Base-by-base conservation (phyloP, 2,329 filamentous ascomycete genomes). In the Thermothelomyces thermophilus region DNA sequence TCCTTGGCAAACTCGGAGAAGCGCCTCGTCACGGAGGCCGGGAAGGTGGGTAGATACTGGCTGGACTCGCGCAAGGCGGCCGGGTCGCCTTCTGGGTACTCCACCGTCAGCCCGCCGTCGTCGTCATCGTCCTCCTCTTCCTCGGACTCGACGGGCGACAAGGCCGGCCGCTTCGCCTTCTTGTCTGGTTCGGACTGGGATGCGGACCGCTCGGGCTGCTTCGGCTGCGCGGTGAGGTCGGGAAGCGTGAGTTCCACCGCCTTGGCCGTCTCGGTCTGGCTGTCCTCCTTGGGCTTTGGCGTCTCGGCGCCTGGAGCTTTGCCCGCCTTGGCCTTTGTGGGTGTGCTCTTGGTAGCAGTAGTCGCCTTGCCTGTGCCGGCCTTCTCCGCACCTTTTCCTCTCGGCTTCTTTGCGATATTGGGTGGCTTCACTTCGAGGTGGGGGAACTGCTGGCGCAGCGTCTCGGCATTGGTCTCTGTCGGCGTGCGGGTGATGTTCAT, bases 401-500 rank as follows among this genome's bases (percentile, higher is more conserved):
- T 63, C 50, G 62, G 63, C 57, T 63, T 51, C 56, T 57, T 52
- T 53, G 52, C 30, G 48, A 56, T 42, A 47, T 47, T 30, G 58
- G 56, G 37, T 22, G 50, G 52, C 46, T 57, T 58, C 42, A 61
- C 55, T 20, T 74, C 72, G 33, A 93, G 74, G 53, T 87, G 87
- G 9, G 81, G 74, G 62, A 87, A 83, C 61, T 84, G 76, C 43
- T 80, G 76, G 41, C 79, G 75, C 35, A 94, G 73, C 60, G 76
- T 80, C 26, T 79, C 77, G 46, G 75, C 68, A 57, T 87, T 80
- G 47, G 74, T 71, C 60, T 84, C 83, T 56, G 75, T 78, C 2
- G 85, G 87, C 13, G 82, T 82, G 48, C 77, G 80, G 46, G 79
- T 82, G 47, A 95, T 70, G 66, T 95, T 96, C 84, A 95, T 90